Evolutionary conservation across 192 early-diverging fungal genomes (phyloP), one percentile per base, ranked within the genome.

Genomic region (Coemansia sp.): DNA sequence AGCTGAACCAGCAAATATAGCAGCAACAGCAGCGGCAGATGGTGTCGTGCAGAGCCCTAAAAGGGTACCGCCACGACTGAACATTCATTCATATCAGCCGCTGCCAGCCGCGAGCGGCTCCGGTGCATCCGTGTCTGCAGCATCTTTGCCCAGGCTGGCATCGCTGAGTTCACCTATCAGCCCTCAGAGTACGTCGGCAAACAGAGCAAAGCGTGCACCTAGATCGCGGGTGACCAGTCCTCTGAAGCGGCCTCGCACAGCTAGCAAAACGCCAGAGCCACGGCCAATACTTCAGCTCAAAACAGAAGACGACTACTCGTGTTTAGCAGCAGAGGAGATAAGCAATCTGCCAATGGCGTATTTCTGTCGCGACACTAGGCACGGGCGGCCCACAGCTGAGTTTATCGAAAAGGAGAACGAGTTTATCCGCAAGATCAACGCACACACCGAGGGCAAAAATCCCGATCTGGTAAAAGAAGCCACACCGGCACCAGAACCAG

Each of bases 361-460:
- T 33, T 83, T 83, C 52, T 83, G 81, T 61, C 64, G 69, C n/a
- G 76, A 83, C 55, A 68, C 56, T 11, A 65, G 70, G 34, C 69
- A 78, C 33, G 81, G 81, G 5, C 35, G 8, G n/a, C 81, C 81
- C 8, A 83, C 81, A 4, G 6, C 65, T 0, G 73, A 78, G 58
- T 83, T 72, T 56, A 69, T 83, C 51, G 76, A 75, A n/a, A 61
- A 64, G 17, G 81, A 83, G 33, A 83, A 83, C 55, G 64, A 67
- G 5, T 18, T 61, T 8, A 61, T 83, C 3, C 71, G 70, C 51
- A 78, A 68, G 59, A 35, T 81, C 36, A 64, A 72, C 64, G 72
- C 67, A 38, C 63, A 59, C 20, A 15, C 57, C 35, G 57, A 36
- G 17, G 12, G 34, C 33, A 36, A 59, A 3, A 15, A 9, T 17